Evolutionary conservation across 2,329 filamentous ascomycete species (phyloP).

Genomic region (Rachicladosporium sp.): DNA sequence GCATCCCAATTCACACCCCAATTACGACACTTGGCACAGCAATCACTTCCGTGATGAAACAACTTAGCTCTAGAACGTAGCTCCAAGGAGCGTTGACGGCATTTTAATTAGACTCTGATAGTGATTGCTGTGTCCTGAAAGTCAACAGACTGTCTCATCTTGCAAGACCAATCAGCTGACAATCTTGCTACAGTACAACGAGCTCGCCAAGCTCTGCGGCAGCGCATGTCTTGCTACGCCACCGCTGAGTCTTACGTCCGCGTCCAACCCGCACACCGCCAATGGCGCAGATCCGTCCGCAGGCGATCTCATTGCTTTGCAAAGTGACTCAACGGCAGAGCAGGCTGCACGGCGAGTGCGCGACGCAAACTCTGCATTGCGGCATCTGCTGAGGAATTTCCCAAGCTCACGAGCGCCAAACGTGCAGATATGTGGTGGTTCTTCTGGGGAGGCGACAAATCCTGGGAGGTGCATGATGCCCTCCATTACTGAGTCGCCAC

Average conservation of each 20-base stretch:
- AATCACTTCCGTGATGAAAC: conserved; percentile 4
- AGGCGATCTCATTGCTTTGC: conserved; percentile 16
- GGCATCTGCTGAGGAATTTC: conserved; percentile 12
- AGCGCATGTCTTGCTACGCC: conserved; percentile 14
- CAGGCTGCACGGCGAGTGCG: conserved; percentile 25
- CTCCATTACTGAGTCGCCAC: conserved; percentile 27
- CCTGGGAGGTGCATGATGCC: conserved; percentile 26
- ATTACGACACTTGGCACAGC: no score
- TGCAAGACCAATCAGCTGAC: conserved; percentile 8
- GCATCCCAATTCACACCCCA: neutral
- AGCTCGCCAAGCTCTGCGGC: conserved; percentile 19
- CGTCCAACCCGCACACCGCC: conserved; percentile 14
- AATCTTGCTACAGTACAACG: conserved; percentile 18
- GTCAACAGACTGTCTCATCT: neutral
- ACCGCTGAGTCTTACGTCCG: conserved; percentile 19
- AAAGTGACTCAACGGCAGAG: conserved; percentile 16
- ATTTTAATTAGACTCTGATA: conserved; percentile 33
- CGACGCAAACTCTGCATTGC: conserved; percentile 19
- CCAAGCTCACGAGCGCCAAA: conserved; percentile 12
- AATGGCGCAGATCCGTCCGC: conserved; percentile 19
- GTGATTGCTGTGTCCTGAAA: conserved; percentile 5
- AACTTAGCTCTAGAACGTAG: conserved; percentile 7
- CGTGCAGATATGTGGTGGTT: conserved; percentile 23
- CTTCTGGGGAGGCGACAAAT: conserved; percentile 23
- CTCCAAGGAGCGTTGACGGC: conserved; percentile 27